These are phyloP conservation scores for Pseudopyricularia javanii DNA, from an alignment of 2,329 filamentous ascomycete genomes.

Conservation along the genomic window DNA sequence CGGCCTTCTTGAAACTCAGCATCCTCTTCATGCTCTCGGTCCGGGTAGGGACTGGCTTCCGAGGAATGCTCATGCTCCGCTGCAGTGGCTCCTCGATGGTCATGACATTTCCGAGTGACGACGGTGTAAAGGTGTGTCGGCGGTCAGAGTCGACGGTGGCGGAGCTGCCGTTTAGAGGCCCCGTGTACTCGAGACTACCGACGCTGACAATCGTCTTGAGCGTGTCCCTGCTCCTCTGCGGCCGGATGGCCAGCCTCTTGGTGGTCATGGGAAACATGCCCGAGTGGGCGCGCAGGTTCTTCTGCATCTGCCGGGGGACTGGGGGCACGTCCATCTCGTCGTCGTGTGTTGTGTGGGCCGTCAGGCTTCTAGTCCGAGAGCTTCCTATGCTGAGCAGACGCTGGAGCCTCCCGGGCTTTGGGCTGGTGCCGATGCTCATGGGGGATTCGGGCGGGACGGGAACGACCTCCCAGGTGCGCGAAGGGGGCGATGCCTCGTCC, in stretches of 20 bases:
- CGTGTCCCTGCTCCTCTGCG: conserved; percentile 31
- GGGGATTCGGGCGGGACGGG: conserved; percentile 11
- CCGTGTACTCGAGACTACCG: conserved; percentile 25
- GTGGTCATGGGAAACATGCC: conserved; percentile 19
- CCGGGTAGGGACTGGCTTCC: conserved; percentile 16
- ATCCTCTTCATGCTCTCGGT: not conserved
- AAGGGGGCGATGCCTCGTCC: too few relatives aligned
- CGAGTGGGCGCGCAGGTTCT: conserved; percentile 18
- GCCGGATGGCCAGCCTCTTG: conserved; percentile 22
- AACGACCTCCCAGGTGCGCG: conserved; percentile 4
- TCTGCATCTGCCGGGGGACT: conserved; percentile 20
- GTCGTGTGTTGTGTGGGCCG: conserved; percentile 19
- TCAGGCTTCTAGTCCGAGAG: conserved; percentile 15
- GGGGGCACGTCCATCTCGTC: conserved; percentile 20
- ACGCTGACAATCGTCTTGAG: conserved; percentile 38
- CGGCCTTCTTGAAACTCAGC: not conserved
- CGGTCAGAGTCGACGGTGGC: conserved; percentile 5
- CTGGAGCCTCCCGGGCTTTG: conserved; percentile 24
- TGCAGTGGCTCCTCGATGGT: too few relatives aligned
- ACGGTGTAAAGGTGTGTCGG: conserved; percentile 13
- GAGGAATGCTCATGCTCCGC: conserved; percentile 15
- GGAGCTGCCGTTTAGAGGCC: conserved; percentile 2
- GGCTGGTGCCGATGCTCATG: conserved; percentile 20
- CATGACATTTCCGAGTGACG: conserved; percentile 10
- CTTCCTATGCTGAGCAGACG: conserved; percentile 25